Evolutionary conservation across 805 yeast genomes (phyloP).

Genomic region (Starmerella riodocensis): DNA sequence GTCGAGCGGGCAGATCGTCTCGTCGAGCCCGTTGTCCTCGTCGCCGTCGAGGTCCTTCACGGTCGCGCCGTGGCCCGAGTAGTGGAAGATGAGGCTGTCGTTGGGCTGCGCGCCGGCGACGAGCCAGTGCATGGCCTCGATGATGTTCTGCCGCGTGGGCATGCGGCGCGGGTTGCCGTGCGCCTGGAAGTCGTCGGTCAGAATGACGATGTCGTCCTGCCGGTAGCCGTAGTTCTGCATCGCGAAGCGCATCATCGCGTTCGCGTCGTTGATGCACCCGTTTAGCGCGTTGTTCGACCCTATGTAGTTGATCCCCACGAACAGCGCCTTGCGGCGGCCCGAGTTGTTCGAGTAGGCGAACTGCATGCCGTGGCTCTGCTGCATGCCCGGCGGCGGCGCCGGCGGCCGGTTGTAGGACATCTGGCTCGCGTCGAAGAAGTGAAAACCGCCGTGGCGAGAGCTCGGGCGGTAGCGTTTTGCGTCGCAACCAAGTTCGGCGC

Average conservation of each 20-base stretch:
- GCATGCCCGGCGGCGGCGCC: constrained; percentile 27
- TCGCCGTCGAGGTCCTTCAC: constrained; percentile 57
- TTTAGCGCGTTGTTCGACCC: constrained; percentile 48
- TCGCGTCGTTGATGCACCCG: constrained; percentile 72
- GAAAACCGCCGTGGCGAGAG: too few species aligned
- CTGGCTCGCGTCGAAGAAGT: too few species aligned
- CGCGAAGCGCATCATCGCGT: constrained; percentile 33
- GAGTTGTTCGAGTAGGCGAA: constrained; percentile 56
- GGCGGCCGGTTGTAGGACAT: constrained; percentile 14
- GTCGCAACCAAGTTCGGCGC: too few species aligned
- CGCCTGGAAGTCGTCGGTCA: constrained; percentile 28
- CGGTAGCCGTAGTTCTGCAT: constrained; percentile 30
- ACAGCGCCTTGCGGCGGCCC: constrained; percentile 60
- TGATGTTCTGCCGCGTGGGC: constrained; percentile 58
- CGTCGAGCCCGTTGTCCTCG: constrained; percentile 62
- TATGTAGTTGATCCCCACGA: constrained; percentile 67
- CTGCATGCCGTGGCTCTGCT: constrained; percentile 27
- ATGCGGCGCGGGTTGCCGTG: constrained; percentile 30
- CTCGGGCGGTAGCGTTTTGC: too few species aligned
- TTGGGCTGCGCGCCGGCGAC: constrained; percentile 60
- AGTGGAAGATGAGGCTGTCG: constrained; percentile 69
- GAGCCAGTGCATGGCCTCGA: constrained; percentile 73
- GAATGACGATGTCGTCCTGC: constrained; percentile 30
- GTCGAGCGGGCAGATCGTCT: constrained; percentile 61
- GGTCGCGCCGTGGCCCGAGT: constrained; percentile 80